Base-by-base conservation (phyloP, 164 flowering plant genomes). In the Brasenia schreberi region DNA sequence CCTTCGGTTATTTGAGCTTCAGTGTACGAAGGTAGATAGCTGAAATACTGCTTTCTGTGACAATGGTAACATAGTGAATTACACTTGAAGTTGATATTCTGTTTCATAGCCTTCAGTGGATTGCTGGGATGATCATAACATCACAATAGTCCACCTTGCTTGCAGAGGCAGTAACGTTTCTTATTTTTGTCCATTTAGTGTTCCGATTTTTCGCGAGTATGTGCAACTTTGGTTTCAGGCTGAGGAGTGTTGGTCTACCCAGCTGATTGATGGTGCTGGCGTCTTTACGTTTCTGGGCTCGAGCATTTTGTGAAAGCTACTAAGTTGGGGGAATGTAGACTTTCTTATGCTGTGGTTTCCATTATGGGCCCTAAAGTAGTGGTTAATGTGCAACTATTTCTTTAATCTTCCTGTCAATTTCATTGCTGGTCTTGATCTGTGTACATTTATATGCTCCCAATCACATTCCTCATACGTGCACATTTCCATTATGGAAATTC, bases 351-450 rank as follows among this genome's bases (percentile, higher is more conserved):
- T 0, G 85, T 87, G 17, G 94, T 85, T 17, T 75, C 86, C 18
- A 82, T 87, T 64, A 83, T 87, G 84, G 89, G 92, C 14, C 87
- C 89, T 0, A 87, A 65, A 83, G 92, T 66, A 83, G 89, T 19
- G 91, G 91, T 86, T 68, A 56, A 42, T 18, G 14, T 59, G 6
- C 27, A 66, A 23, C 27, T 6, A 64, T 7, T 60, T 19, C n/a
- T 60, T 5, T 60, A 6, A n/a, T 17, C 7, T 60, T 12, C 62
- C n/a, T 60, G n/a, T n/a, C 18, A n/a, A 11, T 60, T 12, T n/a
- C n/a, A 9, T 60, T 60, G 62, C 1, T n/a, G 62, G 7, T 9
- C 1, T 60, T 60, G 7, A n/a, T 60, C n/a, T 11, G 12, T 11
- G 59, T 1, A 56, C 16, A 1, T 1, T 17, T 56, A 12, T 23